Base-by-base conservation (phyloP, 176 grass and related monocot species). In the Microstegium vimineum region DNA sequence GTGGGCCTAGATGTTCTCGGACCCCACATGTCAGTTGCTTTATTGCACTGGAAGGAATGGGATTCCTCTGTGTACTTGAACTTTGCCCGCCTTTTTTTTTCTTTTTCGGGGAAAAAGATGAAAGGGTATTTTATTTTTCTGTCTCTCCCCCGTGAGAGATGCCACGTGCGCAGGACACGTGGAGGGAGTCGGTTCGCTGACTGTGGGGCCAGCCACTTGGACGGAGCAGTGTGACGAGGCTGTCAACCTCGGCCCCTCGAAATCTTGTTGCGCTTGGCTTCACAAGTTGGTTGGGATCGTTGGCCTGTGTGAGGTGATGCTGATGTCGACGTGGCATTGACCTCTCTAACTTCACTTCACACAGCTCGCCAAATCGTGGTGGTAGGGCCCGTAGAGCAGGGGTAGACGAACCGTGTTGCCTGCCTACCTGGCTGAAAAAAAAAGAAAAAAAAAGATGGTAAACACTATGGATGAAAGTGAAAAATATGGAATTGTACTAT, bases 1-100 rank as follows among this genome's bases (percentile, higher is more conserved):
- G 56, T 18, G 42, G 76, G 67, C 4, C 57, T 2, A 0, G 0
- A 0, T 6, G 0, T 0, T 0, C 0, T 0, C 3, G 32, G 65
- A 1, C 63, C 79, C 25, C 13, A 54, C 42, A 0, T 7, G 80
- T 72, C 86, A 87, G 26, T 3, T 0, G 3, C 0, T 0, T 1
- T 4, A 2, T 2, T 0, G 2, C 0, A 6, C 0, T 4, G 7
- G 9, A 51, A 0, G 0, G 63, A 52, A 38, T 38, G 5, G 6
- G 49, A 38, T 49, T 69, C 77, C 62, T 17, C 62, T 61, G 18
- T 69, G 64, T 42, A 45, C 74, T 33, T 0, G 61, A 22, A 14
- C 5, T 68, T 41, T 2, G 26, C 49, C 15, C 61, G 46, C 35
- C 14, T 13, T 32, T 2, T n/a, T 25, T 52, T 0, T 26, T 7